A percentile compares a stretch with the other conserved stretches of the same genome.
Evolutionary conservation across 139 green algal genomes (phyloP).

Genomic region (Haematococcus sp.): DNA sequence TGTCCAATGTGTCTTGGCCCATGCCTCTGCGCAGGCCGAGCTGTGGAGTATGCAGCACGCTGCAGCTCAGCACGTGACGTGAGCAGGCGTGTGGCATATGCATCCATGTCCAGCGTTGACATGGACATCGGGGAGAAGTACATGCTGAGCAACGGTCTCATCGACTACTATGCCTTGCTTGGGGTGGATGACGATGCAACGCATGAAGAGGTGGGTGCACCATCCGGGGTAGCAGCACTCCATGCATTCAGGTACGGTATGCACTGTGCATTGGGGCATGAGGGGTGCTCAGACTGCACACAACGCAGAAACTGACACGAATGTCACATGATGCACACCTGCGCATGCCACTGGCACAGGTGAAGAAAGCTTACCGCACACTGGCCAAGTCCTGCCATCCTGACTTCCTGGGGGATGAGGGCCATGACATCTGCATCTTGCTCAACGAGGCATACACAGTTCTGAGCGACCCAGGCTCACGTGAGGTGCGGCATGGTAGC

Average conservation of each 20-base stretch:
- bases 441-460: conserved; percentile 71
- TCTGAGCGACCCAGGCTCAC: neutral
- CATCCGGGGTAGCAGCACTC: too few relatives aligned
- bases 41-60: neutral
- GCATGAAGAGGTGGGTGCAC: conserved; percentile 14
- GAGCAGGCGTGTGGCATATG: too few relatives aligned
- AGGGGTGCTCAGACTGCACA: too few relatives aligned
- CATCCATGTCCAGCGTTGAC: too few relatives aligned
- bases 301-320: too few relatives aligned
- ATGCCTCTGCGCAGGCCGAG: neutral
- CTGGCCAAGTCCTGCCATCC: conserved; percentile 25
- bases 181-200: conserved; percentile 66
- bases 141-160: conserved; percentile 40
- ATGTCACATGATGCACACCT: too few relatives aligned
- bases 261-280: too few relatives aligned
- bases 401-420: conserved; percentile 64
- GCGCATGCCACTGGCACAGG: too few relatives aligned
- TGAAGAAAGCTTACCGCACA: conserved; percentile 79
- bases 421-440: conserved; percentile 83
- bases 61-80: too few relatives aligned
- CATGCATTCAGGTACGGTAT: too few relatives aligned
- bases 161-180: conserved; percentile 75
- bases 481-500: neutral
- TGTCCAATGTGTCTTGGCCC: too few relatives aligned
- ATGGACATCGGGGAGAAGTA: conserved; percentile 6